Conservation (phyloP, 345 rosid genomes). For the Cardamine occulta region DNA sequence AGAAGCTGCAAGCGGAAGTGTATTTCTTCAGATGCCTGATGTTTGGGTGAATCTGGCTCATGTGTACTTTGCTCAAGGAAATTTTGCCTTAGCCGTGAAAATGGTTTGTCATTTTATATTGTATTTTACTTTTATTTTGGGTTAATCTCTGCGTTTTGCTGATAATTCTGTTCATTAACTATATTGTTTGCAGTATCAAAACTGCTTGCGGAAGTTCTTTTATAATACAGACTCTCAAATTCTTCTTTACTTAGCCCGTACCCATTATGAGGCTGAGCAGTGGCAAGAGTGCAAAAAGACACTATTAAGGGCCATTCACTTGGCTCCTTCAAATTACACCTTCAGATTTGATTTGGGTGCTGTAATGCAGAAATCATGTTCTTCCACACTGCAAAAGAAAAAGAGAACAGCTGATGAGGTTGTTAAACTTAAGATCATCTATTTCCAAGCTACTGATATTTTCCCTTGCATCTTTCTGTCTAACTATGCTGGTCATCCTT, state of each 20-base stretch:
- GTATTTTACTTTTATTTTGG: background rate
- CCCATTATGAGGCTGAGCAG: conserved; percentile 98
- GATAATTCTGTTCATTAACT: conserved; percentile 14
- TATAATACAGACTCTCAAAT: conserved; percentile 86
- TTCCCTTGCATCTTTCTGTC: conserved; percentile 22
- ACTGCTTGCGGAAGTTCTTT: conserved; percentile 94
- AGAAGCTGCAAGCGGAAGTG: conserved; percentile 99
- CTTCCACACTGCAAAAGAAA: conserved; percentile 91
- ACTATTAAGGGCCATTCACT: conserved; percentile 87
- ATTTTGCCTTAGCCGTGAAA: conserved; percentile 91
- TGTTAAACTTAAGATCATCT: conserved; percentile 10
- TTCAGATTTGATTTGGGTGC: conserved; percentile 97
- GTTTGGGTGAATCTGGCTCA: conserved; percentile 99
- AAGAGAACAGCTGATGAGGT: conserved; percentile 97
- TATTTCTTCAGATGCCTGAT: conserved; percentile 95
- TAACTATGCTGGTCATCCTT: background rate
- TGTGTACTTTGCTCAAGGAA: conserved; percentile 96
- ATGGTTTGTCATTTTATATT: conserved; percentile 61
- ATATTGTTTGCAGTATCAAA: conserved; percentile 77
- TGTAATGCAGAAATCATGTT: conserved; percentile 95
- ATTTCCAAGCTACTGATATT: conserved; percentile 12
- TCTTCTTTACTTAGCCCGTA: conserved; percentile 93
- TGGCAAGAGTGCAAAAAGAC: conserved; percentile 99
- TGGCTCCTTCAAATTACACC: conserved; percentile 90
- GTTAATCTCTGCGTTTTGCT: conserved; percentile 10